Base-by-base conservation (phyloP, 352 stramenopile genomes). In the Globisporangium parvum region DNA sequence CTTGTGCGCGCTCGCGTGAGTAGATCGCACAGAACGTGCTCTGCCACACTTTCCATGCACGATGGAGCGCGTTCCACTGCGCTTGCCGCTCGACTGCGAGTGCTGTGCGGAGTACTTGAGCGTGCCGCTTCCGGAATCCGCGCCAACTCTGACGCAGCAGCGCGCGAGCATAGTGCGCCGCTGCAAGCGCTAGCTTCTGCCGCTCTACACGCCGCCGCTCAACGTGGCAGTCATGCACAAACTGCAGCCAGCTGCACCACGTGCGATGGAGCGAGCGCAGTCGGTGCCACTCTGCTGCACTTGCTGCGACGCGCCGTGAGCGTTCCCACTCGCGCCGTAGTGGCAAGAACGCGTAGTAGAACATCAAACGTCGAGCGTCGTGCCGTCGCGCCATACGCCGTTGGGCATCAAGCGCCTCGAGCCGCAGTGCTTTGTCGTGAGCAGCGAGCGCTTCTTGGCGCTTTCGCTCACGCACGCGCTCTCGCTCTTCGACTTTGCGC, bases 341-440 rank as follows among this genome's bases (percentile, higher is more conserved):
- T 6, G 75, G 75, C 15, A 66, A 26, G 18, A 83, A 66, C 0
- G 61, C 77, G 48, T 84, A 87, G 63, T 75, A 75, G 39, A 66
- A 74, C 6, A 84, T 39, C 23, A 89, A 47, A 10, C 76, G 75
- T 14, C 52, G 50, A 14, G 59, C 59, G 50, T 83, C 63, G 62
- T 80, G 70, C 15, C 61, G 59, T 0, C 35, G 54, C 0, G 74
- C 70, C 5, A 60, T 57, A 10, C 68, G 55, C 9, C 44, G 26
- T 50, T 83, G 66, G 33, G 59, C 60, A 9, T 67, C 50, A 28
- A 70, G 35, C 6, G 72, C 47, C 6, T 85, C 63, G 1, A 65
- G 67, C 5, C 54, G 63, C 31, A 67, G 58, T 26, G 60, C 61
- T 47, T 80, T 80, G 31, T 75, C 65, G 9, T 70, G 62, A 1